Percentiles rank a stretch among this genome's conserved stretches.
phyloP scores from a whole-genome alignment of 2,329 filamentous ascomycete genomes.

The Mollisiaceae sp. region DNA sequence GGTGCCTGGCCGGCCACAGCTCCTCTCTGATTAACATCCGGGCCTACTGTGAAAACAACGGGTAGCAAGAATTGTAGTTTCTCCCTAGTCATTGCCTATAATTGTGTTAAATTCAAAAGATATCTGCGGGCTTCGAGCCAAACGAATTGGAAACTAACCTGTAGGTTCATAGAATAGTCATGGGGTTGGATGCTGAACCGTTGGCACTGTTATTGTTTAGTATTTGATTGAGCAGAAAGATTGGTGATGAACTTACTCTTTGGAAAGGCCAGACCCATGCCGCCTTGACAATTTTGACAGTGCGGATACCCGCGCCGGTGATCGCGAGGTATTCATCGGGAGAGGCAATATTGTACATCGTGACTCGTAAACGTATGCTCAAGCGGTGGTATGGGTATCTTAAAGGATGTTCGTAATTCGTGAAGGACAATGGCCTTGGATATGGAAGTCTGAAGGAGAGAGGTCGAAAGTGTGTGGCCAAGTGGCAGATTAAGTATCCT shows the following conservation, averaged over 20 bases:
- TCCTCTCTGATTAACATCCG: slow-evolving; percentile 68
- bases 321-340: slow-evolving; percentile 88
- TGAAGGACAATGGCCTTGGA: background rate
- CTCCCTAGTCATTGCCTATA: slow-evolving; percentile 80
- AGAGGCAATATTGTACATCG: slow-evolving; percentile 70
- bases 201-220: slow-evolving; percentile 35
- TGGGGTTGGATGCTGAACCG: slow-evolving; percentile 68
- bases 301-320: slow-evolving; percentile 77
- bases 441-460: background rate
- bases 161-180: slow-evolving; percentile 81
- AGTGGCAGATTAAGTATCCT: background rate
- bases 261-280: slow-evolving; percentile 75
- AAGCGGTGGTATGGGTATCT: background rate
- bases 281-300: slow-evolving; percentile 79
- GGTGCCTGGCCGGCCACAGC: slow-evolving; percentile 35
- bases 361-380: slow-evolving; percentile 32
- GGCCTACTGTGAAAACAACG: slow-evolving; percentile 85
- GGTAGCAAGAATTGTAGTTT: slow-evolving; percentile 84
- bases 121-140: no score
- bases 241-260: slow-evolving; percentile 48
- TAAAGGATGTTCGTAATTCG: background rate
- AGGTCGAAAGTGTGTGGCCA: background rate
- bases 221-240: background rate
- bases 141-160: slow-evolving; percentile 42
- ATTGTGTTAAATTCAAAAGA: no score